Conservation (phyloP, 345 rosid genomes). For the Populus euphratica region DNA sequence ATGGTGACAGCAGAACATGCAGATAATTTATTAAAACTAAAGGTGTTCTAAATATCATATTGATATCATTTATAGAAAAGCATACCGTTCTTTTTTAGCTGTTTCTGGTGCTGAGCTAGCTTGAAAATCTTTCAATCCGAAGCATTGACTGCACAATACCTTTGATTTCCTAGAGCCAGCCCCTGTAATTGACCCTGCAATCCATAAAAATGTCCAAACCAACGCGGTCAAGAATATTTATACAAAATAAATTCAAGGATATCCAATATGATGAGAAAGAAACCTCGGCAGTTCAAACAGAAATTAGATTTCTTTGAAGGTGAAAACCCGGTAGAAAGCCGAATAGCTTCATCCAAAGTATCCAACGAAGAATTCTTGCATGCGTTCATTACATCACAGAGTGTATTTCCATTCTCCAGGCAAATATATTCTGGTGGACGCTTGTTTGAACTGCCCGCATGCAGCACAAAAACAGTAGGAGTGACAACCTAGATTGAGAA, state of each 20-base stretch:
- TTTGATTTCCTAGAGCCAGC: slow-evolving; percentile 28
- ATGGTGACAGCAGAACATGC: neutral
- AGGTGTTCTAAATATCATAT: neutral
- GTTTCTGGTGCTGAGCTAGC: slow-evolving; percentile 24
- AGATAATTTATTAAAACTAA: neutral
- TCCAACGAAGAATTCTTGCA: slow-evolving; percentile 61
- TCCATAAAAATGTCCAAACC: slow-evolving; percentile 10
- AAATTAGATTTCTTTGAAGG: slow-evolving; percentile 44
- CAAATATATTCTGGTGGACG: slow-evolving; percentile 75
- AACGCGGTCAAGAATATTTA: neutral
- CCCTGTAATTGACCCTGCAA: slow-evolving; percentile 42
- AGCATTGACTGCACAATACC: slow-evolving; percentile 57
- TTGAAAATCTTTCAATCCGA: slow-evolving; percentile 35
- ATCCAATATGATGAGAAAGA: slow-evolving; percentile 21
- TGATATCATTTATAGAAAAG: neutral
- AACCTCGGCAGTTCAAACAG: slow-evolving; percentile 91
- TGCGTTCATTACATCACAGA: slow-evolving; percentile 78
- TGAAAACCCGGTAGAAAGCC: slow-evolving; percentile 44
- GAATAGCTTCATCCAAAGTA: slow-evolving; percentile 54
- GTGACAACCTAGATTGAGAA: slow-evolving; percentile 48
- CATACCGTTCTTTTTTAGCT: slow-evolving; percentile 37
- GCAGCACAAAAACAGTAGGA: slow-evolving; percentile 60
- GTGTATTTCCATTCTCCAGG: slow-evolving; percentile 70
- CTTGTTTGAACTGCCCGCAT: slow-evolving; percentile 81
- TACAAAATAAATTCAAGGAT: neutral